Evolutionary conservation across 306 rosid genomes (phyloP).

Genomic region (Lablab purpureus): DNA sequence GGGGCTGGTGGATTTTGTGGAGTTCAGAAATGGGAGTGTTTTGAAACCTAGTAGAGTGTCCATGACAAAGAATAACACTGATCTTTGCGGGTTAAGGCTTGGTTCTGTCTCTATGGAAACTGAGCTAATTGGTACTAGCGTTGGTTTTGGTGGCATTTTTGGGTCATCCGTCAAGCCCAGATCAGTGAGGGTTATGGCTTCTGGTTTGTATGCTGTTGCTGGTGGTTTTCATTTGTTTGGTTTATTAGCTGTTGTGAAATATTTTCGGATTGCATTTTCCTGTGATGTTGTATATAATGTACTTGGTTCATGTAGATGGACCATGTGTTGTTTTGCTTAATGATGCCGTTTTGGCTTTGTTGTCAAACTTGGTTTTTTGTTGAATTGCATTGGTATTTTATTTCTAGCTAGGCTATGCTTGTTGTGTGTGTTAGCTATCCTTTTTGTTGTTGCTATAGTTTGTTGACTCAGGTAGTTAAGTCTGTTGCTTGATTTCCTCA

Average conservation of each 20-base stretch:
- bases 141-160: constrained; percentile 56
- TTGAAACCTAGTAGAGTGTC: constrained; percentile 49
- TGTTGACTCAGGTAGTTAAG: constrained; percentile 23
- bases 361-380: constrained; percentile 9
- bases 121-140: constrained; percentile 50
- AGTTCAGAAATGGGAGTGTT: constrained; percentile 51
- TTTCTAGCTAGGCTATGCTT: background rate
- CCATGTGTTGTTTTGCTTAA: constrained; percentile 27
- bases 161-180: constrained; percentile 64
- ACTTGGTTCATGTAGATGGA: constrained; percentile 23
- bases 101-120: constrained; percentile 60
- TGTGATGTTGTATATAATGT: constrained; percentile 6
- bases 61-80: constrained; percentile 50
- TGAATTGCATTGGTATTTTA: background rate
- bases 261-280: constrained; percentile 10
- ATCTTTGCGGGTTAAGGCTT: constrained; percentile 55
- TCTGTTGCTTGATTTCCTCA: constrained; percentile 14
- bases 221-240: constrained; percentile 24
- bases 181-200: constrained; percentile 76
- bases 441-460: background rate
- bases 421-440: background rate
- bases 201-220: constrained; percentile 62
- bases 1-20: constrained; percentile 51
- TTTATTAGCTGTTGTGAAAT: constrained; percentile 10
- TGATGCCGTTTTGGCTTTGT: constrained; percentile 33